These are phyloP conservation scores for Ormosia emarginata DNA, from an alignment of 306 rosid species.

Conservation along the genomic window DNA sequence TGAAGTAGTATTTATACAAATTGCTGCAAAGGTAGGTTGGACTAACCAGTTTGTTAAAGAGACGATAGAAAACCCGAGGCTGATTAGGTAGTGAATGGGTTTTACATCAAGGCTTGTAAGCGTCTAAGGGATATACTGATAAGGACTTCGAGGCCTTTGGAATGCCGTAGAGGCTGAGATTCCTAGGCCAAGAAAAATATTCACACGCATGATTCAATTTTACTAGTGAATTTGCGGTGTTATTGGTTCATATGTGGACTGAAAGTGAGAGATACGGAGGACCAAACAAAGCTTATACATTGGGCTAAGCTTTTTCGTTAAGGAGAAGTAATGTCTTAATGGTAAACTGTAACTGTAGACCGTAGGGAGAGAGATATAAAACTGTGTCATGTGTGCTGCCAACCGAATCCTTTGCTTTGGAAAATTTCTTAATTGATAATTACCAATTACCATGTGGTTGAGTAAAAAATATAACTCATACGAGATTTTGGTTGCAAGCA, in stretches of 20 bases:
- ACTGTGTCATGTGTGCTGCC: not conserved
- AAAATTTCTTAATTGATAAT: not conserved
- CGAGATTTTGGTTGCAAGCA: not conserved
- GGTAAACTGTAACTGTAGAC: conserved; percentile 35
- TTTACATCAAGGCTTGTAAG: conserved; percentile 58
- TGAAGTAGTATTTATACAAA: conserved; percentile 34
- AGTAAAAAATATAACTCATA: not conserved
- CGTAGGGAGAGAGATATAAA: not conserved
- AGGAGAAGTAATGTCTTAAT: conserved; percentile 34
- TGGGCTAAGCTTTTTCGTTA: conserved; percentile 41
- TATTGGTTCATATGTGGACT: conserved; percentile 1
- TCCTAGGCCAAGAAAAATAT: conserved; percentile 30
- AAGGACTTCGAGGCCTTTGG: conserved; percentile 51
- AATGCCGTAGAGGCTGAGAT: conserved; percentile 72
- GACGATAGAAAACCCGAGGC: not conserved
- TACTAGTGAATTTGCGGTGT: not conserved
- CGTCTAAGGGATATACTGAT: conserved; percentile 63
- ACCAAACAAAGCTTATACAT: conserved; percentile 22
- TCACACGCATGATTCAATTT: not conserved
- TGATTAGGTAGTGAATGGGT: conserved; percentile 44
- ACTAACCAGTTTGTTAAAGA: conserved; percentile 18
- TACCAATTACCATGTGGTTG: not conserved
- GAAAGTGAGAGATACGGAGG: conserved; percentile 24
- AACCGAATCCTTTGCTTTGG: not conserved
- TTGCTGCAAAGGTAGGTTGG: conserved; percentile 19